A percentile compares a stretch with the other conserved stretches of the same genome.
phyloP scores from a whole-genome alignment of 2,329 filamentous ascomycete species.

The Akanthomyces dipterigenus region DNA sequence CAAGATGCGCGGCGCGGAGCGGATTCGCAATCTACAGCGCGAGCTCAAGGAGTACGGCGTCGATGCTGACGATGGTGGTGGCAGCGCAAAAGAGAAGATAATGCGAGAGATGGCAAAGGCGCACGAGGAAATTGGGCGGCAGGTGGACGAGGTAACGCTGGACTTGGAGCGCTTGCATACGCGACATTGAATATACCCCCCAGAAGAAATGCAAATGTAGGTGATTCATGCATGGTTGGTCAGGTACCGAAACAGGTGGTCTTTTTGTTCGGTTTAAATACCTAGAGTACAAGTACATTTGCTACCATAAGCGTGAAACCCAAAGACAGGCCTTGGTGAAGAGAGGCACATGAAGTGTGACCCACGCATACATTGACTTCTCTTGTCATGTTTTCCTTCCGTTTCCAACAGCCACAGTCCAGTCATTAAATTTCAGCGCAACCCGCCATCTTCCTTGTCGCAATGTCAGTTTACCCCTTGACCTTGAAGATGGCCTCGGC shows the following conservation, averaged over 20 bases:
- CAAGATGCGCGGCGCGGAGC: constrained; percentile 37
- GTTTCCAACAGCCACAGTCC: neutral
- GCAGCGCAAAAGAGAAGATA: constrained; percentile 37
- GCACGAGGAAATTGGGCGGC: constrained; percentile 42
- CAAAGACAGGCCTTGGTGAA: neutral
- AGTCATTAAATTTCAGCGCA: neutral
- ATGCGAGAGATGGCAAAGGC: constrained; percentile 49
- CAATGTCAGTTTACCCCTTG: constrained; percentile 49
- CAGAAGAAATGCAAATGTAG: neutral
- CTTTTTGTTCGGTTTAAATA: constrained; percentile 8
- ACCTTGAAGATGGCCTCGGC: constrained; percentile 81
- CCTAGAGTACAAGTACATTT: constrained; percentile 14
- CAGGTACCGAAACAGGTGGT: neutral
- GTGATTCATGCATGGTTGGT: neutral
- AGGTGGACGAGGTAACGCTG: constrained; percentile 42
- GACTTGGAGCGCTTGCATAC: constrained; percentile 36
- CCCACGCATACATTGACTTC: neutral
- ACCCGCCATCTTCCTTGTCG: neutral
- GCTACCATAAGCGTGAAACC: constrained; percentile 11
- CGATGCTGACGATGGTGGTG: constrained; percentile 22
- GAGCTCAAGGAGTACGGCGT: constrained; percentile 45
- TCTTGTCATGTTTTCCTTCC: neutral
- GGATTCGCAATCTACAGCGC: constrained; percentile 31
- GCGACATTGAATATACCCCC: neutral
- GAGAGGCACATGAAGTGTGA: neutral